Percentiles rank a stretch among this genome's conserved stretches.
Conservation (phyloP, 805 yeast species). For the Pichia californica region DNA sequence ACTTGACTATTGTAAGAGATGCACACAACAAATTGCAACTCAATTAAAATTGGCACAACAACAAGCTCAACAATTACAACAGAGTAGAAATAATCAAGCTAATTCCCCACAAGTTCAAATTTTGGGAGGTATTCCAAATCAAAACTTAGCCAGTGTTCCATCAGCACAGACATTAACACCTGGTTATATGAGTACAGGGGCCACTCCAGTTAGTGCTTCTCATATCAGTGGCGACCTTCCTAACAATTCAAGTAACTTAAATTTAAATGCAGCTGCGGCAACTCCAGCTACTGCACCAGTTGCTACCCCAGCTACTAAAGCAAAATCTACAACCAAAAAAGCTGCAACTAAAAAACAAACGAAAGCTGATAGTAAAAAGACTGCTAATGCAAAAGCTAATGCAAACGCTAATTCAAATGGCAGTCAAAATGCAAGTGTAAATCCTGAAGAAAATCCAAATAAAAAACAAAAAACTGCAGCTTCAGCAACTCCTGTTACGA, state of each 20-base stretch:
- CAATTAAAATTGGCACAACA: conserved; percentile 30
- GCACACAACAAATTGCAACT: conserved; percentile 36
- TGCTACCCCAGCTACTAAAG: conserved; percentile 16
- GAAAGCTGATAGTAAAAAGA: conserved; percentile 18
- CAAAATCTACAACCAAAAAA: conserved; percentile 14
- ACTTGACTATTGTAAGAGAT: conserved; percentile 41
- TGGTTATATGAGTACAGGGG: background rate
- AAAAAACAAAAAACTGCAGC: conserved; percentile 9
- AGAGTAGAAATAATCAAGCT: conserved; percentile 1
- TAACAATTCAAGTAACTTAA: too few species aligned
- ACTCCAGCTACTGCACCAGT: background rate
- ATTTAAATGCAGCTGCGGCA: background rate
- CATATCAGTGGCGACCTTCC: too few species aligned
- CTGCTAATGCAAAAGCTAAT: conserved; percentile 13
- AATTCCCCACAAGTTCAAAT: conserved; percentile 11
- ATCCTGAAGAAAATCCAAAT: conserved; percentile 6
- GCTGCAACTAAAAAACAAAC: too few species aligned
- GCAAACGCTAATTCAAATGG: conserved; percentile 8
- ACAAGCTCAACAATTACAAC: conserved; percentile 15
- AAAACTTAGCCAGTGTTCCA: too few species aligned
- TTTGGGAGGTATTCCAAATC: too few species aligned
- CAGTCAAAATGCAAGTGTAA: conserved; percentile 12
- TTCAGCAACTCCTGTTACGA: conserved; percentile 12
- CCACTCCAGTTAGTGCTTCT: too few species aligned
- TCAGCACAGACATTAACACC: conserved; percentile 12